Conservation (phyloP, 257 asterid species). For the Salvia hispanica region DNA sequence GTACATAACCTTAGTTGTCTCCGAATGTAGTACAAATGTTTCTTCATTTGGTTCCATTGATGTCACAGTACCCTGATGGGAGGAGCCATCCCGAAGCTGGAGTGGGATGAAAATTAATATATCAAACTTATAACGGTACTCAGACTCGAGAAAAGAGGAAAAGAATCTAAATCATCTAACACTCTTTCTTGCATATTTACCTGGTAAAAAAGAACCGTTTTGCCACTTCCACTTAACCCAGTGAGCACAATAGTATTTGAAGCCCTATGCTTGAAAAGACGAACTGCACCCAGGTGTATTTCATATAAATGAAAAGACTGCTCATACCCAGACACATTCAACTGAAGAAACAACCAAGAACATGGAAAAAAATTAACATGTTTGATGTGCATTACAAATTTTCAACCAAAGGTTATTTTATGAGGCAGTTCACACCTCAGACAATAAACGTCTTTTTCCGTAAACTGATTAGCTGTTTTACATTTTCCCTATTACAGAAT, state of each 20-base stretch:
- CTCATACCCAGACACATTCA: background rate
- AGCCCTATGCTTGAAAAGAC: constrained; percentile 55
- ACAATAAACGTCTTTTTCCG: background rate
- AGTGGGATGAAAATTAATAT: constrained; percentile 14
- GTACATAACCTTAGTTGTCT: constrained; percentile 56
- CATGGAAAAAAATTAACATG: background rate
- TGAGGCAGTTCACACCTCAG: no score
- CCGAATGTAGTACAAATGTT: constrained; percentile 69
- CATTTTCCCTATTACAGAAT: background rate
- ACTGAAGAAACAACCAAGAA: background rate
- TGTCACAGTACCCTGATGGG: constrained; percentile 90
- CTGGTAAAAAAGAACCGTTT: constrained; percentile 73
- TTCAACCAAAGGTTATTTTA: background rate
- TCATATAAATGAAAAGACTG: constrained; percentile 3
- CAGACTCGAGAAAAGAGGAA: background rate
- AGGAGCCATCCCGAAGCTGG: constrained; percentile 87
- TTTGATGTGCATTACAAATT: background rate
- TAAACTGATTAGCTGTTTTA: background rate
- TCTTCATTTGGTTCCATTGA: constrained; percentile 91
- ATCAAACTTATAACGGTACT: constrained; percentile 9
- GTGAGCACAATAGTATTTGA: constrained; percentile 60
- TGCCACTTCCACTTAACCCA: constrained; percentile 83
- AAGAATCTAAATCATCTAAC: no score
- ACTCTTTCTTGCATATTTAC: constrained; percentile 35
- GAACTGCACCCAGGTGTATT: constrained; percentile 43